phyloP scores from a whole-genome alignment of 2,329 filamentous ascomycete genomes.

The Sporothrix dimorphospora region DNA sequence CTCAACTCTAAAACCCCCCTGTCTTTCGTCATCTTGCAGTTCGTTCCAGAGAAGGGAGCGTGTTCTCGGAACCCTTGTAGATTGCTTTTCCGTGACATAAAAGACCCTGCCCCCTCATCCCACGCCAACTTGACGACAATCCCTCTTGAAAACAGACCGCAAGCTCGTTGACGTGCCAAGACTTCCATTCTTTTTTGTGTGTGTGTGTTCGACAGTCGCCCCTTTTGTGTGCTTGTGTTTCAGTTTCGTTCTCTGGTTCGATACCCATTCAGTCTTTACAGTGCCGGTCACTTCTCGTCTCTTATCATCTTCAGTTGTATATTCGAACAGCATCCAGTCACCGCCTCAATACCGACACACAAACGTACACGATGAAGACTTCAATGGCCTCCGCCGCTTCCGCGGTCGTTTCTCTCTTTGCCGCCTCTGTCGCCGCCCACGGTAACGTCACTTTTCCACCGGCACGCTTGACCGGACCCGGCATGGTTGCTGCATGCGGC shows the following conservation, averaged over 20 bases:
- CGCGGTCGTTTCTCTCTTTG: constrained; percentile 34
- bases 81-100: not conserved
- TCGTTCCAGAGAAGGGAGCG: not conserved
- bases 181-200: not conserved
- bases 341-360: not conserved
- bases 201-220: constrained; percentile 2
- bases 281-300: not conserved
- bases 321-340: no score
- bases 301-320: not conserved
- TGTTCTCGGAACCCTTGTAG: not conserved
- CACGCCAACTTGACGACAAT: not conserved
- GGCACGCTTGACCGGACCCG: constrained; percentile 47
- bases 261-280: not conserved
- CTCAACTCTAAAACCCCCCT: not conserved
- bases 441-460: constrained; percentile 49
- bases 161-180: not conserved
- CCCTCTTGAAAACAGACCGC: not conserved
- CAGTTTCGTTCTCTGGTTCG: not conserved
- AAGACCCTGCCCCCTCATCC: not conserved
- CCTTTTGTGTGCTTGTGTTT: not conserved
- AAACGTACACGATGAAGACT: not conserved
- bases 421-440: constrained; percentile 45
- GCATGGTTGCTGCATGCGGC: constrained; percentile 51
- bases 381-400: constrained; percentile 31
- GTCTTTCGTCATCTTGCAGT: not conserved